Percentiles rank a stretch among this genome's conserved stretches.
Evolutionary conservation across 106 monocot species (phyloP).

Genomic region (Ottelia alismoides): DNA sequence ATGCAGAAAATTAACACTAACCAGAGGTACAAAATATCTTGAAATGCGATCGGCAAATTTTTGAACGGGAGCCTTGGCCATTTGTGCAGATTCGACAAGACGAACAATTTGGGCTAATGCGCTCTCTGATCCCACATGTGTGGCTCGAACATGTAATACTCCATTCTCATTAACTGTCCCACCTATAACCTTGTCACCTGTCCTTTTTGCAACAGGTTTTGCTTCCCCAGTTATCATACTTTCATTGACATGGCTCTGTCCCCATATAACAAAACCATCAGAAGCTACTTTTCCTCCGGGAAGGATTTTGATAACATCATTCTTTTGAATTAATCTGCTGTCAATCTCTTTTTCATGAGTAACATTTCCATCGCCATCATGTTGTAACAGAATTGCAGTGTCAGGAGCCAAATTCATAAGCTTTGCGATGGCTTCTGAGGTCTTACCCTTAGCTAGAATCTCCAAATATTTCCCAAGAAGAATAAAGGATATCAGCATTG

Average conservation of each 20-base stretch:
- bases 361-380: slow-evolving; percentile 49
- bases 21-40: slow-evolving; percentile 77
- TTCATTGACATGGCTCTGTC: slow-evolving; percentile 86
- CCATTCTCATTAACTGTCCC: slow-evolving; percentile 92
- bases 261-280: slow-evolving; percentile 84
- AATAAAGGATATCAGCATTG: slow-evolving; percentile 88
- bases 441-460: slow-evolving; percentile 82
- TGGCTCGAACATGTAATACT: slow-evolving; percentile 63
- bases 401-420: slow-evolving; percentile 89
- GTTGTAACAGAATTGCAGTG: slow-evolving; percentile 44
- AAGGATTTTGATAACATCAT: slow-evolving; percentile 74
- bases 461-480: slow-evolving; percentile 86
- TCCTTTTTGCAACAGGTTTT: slow-evolving; percentile 61
- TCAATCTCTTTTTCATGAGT: slow-evolving; percentile 62
- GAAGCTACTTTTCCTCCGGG: slow-evolving; percentile 77
- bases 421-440: slow-evolving; percentile 78
- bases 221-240: slow-evolving; percentile 98
- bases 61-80: slow-evolving; percentile 92
- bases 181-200: slow-evolving; percentile 68
- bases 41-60: slow-evolving; percentile 88
- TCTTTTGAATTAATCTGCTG: slow-evolving; percentile 65
- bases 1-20: slow-evolving; percentile 18
- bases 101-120: slow-evolving; percentile 75
- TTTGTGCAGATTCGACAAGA: slow-evolving; percentile 83
- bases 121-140: slow-evolving; percentile 75